Conservation (phyloP, 352 stramenopile species). For the Phytophthora multivora region DNA sequence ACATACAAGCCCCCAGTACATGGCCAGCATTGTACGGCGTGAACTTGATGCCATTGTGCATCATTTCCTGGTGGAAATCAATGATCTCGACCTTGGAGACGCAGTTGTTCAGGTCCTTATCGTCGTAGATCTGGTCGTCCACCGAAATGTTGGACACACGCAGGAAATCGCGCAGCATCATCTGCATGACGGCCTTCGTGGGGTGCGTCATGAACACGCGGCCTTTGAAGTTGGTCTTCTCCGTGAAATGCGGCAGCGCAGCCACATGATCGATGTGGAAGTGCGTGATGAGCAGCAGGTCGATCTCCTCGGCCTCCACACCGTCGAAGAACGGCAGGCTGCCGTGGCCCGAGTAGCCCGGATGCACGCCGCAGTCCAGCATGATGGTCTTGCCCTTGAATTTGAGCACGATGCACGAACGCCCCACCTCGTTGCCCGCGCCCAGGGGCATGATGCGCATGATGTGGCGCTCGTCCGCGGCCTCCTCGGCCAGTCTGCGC, state of each 20-base stretch:
- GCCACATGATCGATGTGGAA: conserved; percentile 99
- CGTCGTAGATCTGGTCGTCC: conserved; percentile 93
- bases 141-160: conserved; percentile 94
- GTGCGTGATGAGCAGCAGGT: conserved; percentile 98
- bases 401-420: conserved; percentile 99
- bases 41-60: conserved; percentile 98
- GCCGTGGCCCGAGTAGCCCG: conserved; percentile 95
- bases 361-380: conserved; percentile 91
- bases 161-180: conserved; percentile 98
- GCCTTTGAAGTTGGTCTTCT: conserved; percentile 98
- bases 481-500: conserved; percentile 71
- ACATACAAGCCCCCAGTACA: conserved; percentile 99
- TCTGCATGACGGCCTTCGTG: conserved; percentile 98
- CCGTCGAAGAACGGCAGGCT: conserved; percentile 98
- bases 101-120: conserved; percentile 96
- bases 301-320: conserved; percentile 94
- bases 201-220: conserved; percentile 99
- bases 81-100: conserved; percentile 98
- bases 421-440: conserved; percentile 98
- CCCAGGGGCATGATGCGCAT: conserved; percentile 96
- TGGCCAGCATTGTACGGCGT: conserved; percentile 99
- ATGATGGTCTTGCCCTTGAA: conserved; percentile 99
- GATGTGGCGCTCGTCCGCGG: conserved; percentile 85
- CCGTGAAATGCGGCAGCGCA: conserved; percentile 98
- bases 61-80: conserved; percentile 97